phyloP scores from a whole-genome alignment of 805 yeast genomes.

The Lipomyces sp. region DNA sequence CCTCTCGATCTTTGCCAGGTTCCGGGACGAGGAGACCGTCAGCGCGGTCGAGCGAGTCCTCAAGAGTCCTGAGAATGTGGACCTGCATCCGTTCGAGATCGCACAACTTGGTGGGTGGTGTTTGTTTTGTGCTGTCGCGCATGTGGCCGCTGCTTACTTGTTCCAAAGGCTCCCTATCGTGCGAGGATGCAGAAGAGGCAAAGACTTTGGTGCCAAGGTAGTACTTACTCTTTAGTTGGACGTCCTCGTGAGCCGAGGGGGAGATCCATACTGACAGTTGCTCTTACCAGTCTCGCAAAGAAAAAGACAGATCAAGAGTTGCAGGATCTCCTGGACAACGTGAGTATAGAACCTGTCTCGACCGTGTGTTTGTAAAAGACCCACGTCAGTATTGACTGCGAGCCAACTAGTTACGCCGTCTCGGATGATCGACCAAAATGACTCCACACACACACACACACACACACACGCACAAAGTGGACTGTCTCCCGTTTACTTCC shows the following conservation, averaged over 20 bases:
- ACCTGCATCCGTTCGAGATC: slow-evolving; percentile 89
- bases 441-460: no score
- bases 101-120: slow-evolving; percentile 62
- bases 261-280: background rate
- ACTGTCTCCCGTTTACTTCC: no score
- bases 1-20: slow-evolving; percentile 79
- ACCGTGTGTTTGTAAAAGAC: no score
- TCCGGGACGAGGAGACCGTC: slow-evolving; percentile 87
- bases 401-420: no score
- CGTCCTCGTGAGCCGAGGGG: no score
- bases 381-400: no score
- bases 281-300: slow-evolving; percentile 53
- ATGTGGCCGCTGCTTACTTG: background rate
- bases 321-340: slow-evolving; percentile 81
- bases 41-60: slow-evolving; percentile 88
- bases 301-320: slow-evolving; percentile 84
- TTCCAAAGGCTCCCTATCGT: slow-evolving; percentile 67
- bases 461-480: no score
- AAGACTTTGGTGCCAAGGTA: slow-evolving; percentile 75
- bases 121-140: background rate
- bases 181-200: slow-evolving; percentile 97
- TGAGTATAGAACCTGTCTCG: no score
- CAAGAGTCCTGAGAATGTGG: slow-evolving; percentile 65
- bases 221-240: background rate
- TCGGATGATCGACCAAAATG: no score